Base-by-base conservation (phyloP, 768 basidiomycete genomes). In the Tulasnella sp. region DNA sequence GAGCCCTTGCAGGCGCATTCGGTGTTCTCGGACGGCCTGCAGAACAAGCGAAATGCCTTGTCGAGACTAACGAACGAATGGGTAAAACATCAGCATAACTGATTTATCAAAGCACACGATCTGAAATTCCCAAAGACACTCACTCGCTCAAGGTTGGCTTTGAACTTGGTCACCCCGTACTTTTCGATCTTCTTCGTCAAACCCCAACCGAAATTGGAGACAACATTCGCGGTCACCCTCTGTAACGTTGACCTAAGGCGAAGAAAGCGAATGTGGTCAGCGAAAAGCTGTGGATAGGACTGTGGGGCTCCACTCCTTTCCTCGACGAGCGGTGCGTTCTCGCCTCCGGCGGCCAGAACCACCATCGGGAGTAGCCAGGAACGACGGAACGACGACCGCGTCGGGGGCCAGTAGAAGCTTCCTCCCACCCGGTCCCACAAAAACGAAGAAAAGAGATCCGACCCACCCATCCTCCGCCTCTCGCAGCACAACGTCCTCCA, bases 121-220 rank as follows among this genome's bases (percentile, higher is more conserved):
- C 65, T 63, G 75, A 65, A 66, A 47, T 17, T 16, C 35, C 47
- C 68, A 40, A 69, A 47, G 34, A 63, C 26, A 81, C 89, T 69
- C 78, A 90, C 95, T 77, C 87, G 85, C 80, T 95, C 92, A 66
- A 95, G 83, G 77, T 97, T 92, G 19, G 89, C 86, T 79, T 95
- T 93, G 82, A 96, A 95, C 74, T 86, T 87, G 12, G 87, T 87
- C 68, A 94, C 80, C 22, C 93, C 95, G 76, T 93, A 92, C 71
- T 82, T 90, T 80, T 97, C 95, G 62, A 96, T 94, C 73, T 86
- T 83, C 79, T 88, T 92, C 3, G 94, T 91, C 44, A 95, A 85
- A 32, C 92, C 90, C 88, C 94, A 95, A 11, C 95, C 95, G 76
- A 96, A 90, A 62, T 89, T 86, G 67, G 94, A 96, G n/a, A 90